Percentiles rank a stretch among this genome's conserved stretches.
These are phyloP conservation scores for Hydnum rufescens DNA, from an alignment of 768 basidiomycete genomes.

Conservation along the genomic window DNA sequence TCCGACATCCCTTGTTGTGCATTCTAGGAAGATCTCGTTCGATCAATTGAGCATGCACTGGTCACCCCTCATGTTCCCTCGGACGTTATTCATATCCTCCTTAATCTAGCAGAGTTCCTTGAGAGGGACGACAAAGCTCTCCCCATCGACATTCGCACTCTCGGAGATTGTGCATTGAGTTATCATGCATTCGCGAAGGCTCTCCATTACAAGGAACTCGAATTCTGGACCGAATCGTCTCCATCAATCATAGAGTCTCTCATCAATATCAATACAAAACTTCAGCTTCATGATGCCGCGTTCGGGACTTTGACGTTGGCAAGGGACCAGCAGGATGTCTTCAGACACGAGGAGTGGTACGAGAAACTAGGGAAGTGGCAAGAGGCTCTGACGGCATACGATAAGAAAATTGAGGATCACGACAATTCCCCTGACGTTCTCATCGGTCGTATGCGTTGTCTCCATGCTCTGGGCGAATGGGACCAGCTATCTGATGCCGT, in stretches of 20 bases:
- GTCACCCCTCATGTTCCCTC: constrained; percentile 47
- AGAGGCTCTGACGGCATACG: constrained; percentile 73
- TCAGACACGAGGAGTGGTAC: constrained; percentile 95
- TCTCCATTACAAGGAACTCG: constrained; percentile 93
- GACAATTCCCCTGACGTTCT: constrained; percentile 63
- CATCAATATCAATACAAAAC: constrained; percentile 87
- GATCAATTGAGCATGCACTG: constrained; percentile 72
- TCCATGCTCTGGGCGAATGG: constrained; percentile 98
- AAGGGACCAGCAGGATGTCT: constrained; percentile 72
- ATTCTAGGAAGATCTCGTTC: constrained; percentile 76
- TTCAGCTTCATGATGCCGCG: constrained; percentile 94
- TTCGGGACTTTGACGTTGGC: constrained; percentile 91
- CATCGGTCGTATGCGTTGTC: constrained; percentile 83
- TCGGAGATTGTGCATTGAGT: constrained; percentile 84
- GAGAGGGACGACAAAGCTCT: constrained; percentile 95
- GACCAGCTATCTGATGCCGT: constrained; percentile 73
- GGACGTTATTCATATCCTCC: constrained; percentile 74
- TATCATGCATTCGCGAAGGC: constrained; percentile 95
- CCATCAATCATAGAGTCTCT: constrained; percentile 82
- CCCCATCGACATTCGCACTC: constrained; percentile 79
- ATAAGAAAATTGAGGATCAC: constrained; percentile 28
- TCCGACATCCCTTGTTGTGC: constrained; percentile 7
- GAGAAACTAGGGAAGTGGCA: constrained; percentile 93
- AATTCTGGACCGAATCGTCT: constrained; percentile 76
- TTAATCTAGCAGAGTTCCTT: constrained; percentile 96